phyloP scores from a whole-genome alignment of 1,284 basidiomycete genomes.

The Thelephora terrestris region DNA sequence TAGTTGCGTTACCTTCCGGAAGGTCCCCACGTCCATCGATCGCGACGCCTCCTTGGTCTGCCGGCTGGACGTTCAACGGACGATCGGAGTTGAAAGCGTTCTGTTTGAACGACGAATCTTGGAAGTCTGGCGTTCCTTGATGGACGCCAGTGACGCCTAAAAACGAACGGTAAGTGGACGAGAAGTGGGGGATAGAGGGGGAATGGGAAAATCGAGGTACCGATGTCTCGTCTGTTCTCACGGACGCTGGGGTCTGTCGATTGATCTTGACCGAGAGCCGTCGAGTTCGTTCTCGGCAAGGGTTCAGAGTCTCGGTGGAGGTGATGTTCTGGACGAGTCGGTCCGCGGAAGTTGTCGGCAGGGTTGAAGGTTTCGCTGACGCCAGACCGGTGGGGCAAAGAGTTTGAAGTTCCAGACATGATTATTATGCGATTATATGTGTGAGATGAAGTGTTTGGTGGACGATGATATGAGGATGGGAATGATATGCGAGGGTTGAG shows the following conservation, averaged over 20 bases:
- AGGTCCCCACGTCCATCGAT: conserved; percentile 30
- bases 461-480: no score
- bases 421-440: no score
- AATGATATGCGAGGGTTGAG: no score
- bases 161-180: not conserved
- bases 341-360: conserved; percentile 5
- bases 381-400: no score
- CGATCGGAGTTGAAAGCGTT: conserved; percentile 29
- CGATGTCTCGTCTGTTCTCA: conserved; percentile 7
- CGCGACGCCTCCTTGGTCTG: conserved; percentile 32
- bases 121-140: not conserved
- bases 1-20: conserved; percentile 32
- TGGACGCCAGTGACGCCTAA: not conserved
- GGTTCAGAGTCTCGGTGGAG: conserved; percentile 18
- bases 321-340: conserved; percentile 16
- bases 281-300: conserved; percentile 10
- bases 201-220: conserved; percentile 16
- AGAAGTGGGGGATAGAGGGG: not conserved
- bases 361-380: not conserved
- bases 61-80: conserved; percentile 31
- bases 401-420: no score
- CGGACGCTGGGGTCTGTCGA: conserved; percentile 7
- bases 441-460: no score
- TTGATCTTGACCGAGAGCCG: no score
- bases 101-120: conserved; percentile 7